Evolutionary conservation across 768 basidiomycete genomes (phyloP).

Genomic region (Piloderma croceum): DNA sequence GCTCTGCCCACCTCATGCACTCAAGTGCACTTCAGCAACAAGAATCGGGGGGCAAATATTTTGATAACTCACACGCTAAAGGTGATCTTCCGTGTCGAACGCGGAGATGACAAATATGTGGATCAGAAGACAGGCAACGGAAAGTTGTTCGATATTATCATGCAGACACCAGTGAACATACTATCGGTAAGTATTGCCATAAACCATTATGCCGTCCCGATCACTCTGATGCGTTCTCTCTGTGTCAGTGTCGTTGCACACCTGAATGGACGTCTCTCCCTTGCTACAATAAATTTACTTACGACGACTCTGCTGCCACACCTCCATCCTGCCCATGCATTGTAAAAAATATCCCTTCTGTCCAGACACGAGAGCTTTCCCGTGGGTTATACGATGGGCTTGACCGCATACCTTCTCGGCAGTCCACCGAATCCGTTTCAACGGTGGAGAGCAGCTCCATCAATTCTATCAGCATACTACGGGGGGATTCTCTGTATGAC

Average conservation of each 20-base stretch:
- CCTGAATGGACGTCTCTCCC: slow-evolving; percentile 77
- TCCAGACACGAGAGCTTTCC: no score
- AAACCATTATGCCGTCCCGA: neutral
- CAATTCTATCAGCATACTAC: no score
- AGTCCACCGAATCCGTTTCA: no score
- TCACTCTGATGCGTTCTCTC: neutral
- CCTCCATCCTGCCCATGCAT: no score
- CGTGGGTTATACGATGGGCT: no score
- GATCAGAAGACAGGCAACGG: slow-evolving; percentile 65
- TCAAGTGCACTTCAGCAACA: slow-evolving; percentile 70
- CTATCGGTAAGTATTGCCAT: neutral
- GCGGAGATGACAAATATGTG: slow-evolving; percentile 61
- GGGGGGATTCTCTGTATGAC: slow-evolving; percentile 37
- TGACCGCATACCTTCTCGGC: no score
- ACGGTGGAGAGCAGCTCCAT: no score
- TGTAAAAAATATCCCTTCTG: no score
- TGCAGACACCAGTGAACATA: slow-evolving; percentile 72
- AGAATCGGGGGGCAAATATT: slow-evolving; percentile 72
- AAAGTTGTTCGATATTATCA: slow-evolving; percentile 82
- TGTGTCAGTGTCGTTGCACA: slow-evolving; percentile 70
- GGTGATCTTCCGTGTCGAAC: slow-evolving; percentile 76
- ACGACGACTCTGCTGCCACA: no score
- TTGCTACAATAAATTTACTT: slow-evolving; percentile 61
- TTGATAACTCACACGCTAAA: slow-evolving; percentile 73
- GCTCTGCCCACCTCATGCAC: slow-evolving; percentile 62